phyloP scores from a whole-genome alignment of 768 basidiomycete species.

The Plicaturopsis crispa region DNA sequence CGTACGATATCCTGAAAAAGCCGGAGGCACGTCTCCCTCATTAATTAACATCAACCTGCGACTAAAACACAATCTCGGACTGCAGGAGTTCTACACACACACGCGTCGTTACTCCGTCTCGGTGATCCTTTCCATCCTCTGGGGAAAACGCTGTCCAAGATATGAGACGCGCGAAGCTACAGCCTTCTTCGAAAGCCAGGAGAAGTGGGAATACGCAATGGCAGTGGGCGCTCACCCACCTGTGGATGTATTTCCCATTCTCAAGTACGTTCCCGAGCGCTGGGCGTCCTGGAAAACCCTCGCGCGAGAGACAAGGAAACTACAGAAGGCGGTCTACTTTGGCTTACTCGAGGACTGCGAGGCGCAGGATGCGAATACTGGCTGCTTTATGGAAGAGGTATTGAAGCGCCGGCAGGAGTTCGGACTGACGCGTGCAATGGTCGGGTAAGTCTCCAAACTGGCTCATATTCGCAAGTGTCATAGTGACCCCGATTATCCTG shows the following conservation, averaged over 20 bases:
- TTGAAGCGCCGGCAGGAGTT: conserved; percentile 14
- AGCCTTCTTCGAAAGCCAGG: conserved; percentile 19
- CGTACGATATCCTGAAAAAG: conserved; percentile 9
- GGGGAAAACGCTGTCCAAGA: conserved; percentile 22
- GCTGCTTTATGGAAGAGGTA: conserved; percentile 25
- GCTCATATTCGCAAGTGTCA: no score
- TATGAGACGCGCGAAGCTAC: conserved; percentile 16
- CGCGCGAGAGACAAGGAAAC: conserved; percentile 11
- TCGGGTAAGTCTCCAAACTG: conserved; percentile 19
- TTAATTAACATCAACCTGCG: conserved; percentile 4
- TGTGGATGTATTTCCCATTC: conserved; percentile 24
- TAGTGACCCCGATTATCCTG: no score
- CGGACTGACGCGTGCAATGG: conserved; percentile 16
- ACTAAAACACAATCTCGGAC: neutral
- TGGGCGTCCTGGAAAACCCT: conserved; percentile 27
- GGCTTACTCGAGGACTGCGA: conserved; percentile 18
- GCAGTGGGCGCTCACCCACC: conserved; percentile 27
- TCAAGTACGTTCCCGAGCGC: conserved; percentile 24
- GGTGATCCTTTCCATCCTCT: conserved; percentile 13
- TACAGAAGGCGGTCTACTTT: conserved; percentile 23
- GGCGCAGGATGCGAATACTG: conserved; percentile 16
- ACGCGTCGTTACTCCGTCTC: conserved; percentile 12
- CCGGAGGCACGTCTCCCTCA: conserved; percentile 6
- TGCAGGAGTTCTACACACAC: conserved; percentile 8
- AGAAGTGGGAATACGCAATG: conserved; percentile 17